Evolutionary conservation across 2,329 filamentous ascomycete species (phyloP).

Genomic region (Alternaria incomplexa): DNA sequence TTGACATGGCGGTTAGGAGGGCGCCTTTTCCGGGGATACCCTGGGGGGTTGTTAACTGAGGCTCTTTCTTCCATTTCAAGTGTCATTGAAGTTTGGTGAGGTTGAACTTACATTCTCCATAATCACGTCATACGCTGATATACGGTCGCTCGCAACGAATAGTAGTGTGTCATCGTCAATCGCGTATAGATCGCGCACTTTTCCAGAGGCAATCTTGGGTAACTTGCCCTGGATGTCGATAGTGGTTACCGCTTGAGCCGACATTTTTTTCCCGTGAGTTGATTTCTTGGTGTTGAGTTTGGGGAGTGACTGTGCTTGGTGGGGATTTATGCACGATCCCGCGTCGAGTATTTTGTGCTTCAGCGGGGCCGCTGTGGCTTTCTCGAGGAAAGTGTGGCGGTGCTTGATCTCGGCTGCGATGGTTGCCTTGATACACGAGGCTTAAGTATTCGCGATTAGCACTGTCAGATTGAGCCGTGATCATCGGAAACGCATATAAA

Average conservation of each 20-base stretch:
- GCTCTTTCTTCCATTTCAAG: too few species aligned
- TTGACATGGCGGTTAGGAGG: conserved; percentile 69
- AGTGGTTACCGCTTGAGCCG: conserved; percentile 32
- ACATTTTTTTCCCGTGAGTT: conserved; percentile 27
- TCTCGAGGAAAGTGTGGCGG: neutral
- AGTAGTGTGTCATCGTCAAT: conserved; percentile 74
- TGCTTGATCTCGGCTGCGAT: neutral
- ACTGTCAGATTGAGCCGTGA: neutral
- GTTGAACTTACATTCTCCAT: conserved; percentile 71
- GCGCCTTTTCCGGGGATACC: conserved; percentile 72
- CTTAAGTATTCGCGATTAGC: neutral
- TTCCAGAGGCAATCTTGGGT: conserved; percentile 65
- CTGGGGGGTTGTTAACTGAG: too few species aligned
- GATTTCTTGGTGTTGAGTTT: neutral
- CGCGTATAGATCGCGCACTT: conserved; percentile 82
- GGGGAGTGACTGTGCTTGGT: conserved; percentile 10
- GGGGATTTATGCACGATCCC: conserved; percentile 13
- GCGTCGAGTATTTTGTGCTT: conserved; percentile 27
- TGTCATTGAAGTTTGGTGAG: neutral
- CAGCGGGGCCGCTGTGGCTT: conserved; percentile 17
- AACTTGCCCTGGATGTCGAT: conserved; percentile 47
- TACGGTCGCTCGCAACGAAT: conserved; percentile 86
- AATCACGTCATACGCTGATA: conserved; percentile 94
- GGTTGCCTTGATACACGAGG: neutral
- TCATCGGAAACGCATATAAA: neutral